Percentiles rank a stretch among this genome's conserved stretches.
Evolutionary conservation across 495 filamentous ascomycete species (phyloP).

Genomic region (Penicilliopsis zonata): DNA sequence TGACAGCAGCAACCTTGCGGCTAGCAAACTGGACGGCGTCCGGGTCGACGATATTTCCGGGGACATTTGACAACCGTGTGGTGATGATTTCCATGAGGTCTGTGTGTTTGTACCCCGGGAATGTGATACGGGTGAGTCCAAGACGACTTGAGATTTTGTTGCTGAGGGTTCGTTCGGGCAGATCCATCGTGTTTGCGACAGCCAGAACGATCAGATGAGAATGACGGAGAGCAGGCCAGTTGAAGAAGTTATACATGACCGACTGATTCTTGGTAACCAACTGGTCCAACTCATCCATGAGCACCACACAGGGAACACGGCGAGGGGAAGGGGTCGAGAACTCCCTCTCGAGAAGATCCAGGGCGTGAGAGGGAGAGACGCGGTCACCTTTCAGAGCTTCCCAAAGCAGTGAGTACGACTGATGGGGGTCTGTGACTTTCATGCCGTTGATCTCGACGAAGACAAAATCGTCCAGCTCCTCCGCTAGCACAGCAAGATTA

Average conservation of each 20-base stretch:
- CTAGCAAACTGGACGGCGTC: constrained; percentile 96
- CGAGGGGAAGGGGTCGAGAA: constrained; percentile 84
- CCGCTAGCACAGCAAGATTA: constrained; percentile 68
- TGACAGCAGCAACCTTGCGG: constrained; percentile 92
- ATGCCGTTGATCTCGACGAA: constrained; percentile 99
- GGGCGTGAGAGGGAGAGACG: constrained; percentile 81
- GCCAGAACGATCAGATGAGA: constrained; percentile 90
- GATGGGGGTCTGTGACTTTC: constrained; percentile 97
- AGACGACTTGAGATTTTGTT: constrained; percentile 96
- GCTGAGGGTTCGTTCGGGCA: constrained; percentile 89
- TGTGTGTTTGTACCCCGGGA: constrained; percentile 92
- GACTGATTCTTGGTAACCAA: constrained; percentile 94
- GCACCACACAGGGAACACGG: constrained; percentile 86
- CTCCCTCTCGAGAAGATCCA: constrained; percentile 82
- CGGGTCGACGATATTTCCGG: constrained; percentile 77
- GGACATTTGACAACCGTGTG: constrained; percentile 75
- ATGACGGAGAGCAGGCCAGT: constrained; percentile 92
- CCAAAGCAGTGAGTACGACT: constrained; percentile 92
- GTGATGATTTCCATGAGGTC: constrained; percentile 97
- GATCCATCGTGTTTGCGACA: constrained; percentile 98
- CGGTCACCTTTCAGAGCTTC: constrained; percentile 89
- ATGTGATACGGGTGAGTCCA: constrained; percentile 84
- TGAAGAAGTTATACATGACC: constrained; percentile 99
- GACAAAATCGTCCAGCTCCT: constrained; percentile 97
- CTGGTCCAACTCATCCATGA: constrained; percentile 99